A percentile compares a stretch with the other conserved stretches of the same genome.
Conservation (phyloP, 345 rosid species). For the Leavenworthia alabamica region DNA sequence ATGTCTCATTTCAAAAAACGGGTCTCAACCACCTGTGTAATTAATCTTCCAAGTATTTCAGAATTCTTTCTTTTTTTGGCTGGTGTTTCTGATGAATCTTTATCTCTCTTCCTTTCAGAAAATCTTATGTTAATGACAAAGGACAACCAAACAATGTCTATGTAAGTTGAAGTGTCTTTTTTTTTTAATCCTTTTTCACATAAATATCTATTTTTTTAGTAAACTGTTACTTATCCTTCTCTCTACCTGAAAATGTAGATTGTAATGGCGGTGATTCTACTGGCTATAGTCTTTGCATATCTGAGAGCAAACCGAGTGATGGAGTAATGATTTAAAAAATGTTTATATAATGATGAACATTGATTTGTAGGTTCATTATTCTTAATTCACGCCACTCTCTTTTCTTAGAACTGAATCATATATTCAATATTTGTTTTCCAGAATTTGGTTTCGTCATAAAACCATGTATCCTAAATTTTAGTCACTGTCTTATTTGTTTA, state of each 20-base stretch:
- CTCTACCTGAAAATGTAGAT: conserved; percentile 34
- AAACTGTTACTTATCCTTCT: background rate
- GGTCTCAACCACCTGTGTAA: background rate
- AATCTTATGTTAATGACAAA: conserved; percentile 42
- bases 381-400: background rate
- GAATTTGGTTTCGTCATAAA: conserved; percentile 11
- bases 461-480: conserved; percentile 5
- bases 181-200: background rate
- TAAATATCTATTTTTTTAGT: background rate
- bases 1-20: background rate
- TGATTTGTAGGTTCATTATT: conserved; percentile 13
- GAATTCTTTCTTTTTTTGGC: background rate
- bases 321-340: background rate
- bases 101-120: conserved; percentile 38
- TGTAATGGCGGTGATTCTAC: conserved; percentile 35
- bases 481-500: background rate
- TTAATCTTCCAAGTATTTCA: background rate
- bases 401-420: background rate
- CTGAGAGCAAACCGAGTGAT: conserved; percentile 31
- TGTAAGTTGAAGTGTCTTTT: conserved; percentile 12
- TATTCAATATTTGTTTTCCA: conserved; percentile 20
- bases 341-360: background rate
- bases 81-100: conserved; percentile 13
- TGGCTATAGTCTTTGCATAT: conserved; percentile 45
- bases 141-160: conserved; percentile 25